These are phyloP conservation scores for Torulaspora delbrueckii DNA, from an alignment of 805 yeast genomes.

Conservation along the genomic window DNA sequence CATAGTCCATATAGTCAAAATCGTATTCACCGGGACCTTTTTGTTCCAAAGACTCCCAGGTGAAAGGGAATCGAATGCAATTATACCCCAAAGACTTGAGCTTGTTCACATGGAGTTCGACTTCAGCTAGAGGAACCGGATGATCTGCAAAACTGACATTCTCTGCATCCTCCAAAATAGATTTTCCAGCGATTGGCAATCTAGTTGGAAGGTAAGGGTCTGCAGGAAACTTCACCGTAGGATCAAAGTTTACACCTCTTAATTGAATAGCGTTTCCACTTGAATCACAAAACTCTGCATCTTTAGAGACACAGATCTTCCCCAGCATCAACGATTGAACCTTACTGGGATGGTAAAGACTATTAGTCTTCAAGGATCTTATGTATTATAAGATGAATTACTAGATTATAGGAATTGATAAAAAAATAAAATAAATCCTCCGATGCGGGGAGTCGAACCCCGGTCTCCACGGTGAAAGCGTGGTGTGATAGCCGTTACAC, in stretches of 20 bases:
- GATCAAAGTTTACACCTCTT: constrained; percentile 79
- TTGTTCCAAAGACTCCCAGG: constrained; percentile 94
- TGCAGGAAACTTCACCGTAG: constrained; percentile 64
- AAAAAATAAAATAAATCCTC: constrained; percentile 14
- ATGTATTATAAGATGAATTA: no score
- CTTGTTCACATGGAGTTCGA: constrained; percentile 60
- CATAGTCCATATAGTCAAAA: constrained; percentile 65
- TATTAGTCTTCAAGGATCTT: no score
- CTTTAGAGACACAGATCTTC: constrained; percentile 35
- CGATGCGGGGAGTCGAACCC: constrained; percentile 37
- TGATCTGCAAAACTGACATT: constrained; percentile 74
- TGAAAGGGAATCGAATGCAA: constrained; percentile 64
- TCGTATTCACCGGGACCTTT: constrained; percentile 82
- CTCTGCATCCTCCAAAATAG: constrained; percentile 64
- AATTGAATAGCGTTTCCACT: constrained; percentile 58
- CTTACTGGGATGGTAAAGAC: no score
- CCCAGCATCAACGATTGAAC: constrained; percentile 20
- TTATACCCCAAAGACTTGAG: constrained; percentile 81
- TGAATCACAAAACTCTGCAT: constrained; percentile 55
- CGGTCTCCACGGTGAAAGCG: constrained; percentile 37
- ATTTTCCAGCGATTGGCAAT: constrained; percentile 28
- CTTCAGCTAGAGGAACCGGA: constrained; percentile 74
- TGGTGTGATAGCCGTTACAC: constrained; percentile 36
- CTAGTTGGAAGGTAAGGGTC: constrained; percentile 46
- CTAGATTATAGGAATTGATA: not conserved